Conservation (phyloP, 2,329 filamentous ascomycete genomes). For the Drechslera avenae region DNA sequence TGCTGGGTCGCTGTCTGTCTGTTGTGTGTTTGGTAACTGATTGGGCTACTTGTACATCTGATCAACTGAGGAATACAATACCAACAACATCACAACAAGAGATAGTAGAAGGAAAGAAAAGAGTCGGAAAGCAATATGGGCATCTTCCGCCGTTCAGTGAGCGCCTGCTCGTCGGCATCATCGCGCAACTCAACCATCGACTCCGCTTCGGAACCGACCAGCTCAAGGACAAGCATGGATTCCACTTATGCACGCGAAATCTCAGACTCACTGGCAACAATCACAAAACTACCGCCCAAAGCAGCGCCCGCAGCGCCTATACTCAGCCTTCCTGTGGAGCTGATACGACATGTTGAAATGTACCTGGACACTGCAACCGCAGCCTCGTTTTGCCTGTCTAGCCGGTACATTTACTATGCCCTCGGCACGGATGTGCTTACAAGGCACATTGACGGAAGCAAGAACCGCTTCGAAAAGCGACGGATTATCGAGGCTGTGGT, state of each 20-base stretch:
- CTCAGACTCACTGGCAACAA: constrained; percentile 15
- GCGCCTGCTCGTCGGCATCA: constrained; percentile 16
- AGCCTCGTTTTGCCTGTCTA: constrained; percentile 35
- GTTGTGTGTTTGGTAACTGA: no score
- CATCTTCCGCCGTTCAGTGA: constrained; percentile 22
- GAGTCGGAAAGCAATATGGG: constrained; percentile 9
- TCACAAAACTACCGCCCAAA: constrained; percentile 5
- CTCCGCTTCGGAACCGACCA: constrained; percentile 10
- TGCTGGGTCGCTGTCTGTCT: no score
- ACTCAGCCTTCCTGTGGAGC: constrained; percentile 35
- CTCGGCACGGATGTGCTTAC: constrained; percentile 31
- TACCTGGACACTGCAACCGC: constrained; percentile 31
- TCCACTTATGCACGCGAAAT: constrained; percentile 7
- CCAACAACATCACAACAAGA: background rate
- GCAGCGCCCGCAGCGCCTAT: constrained; percentile 19
- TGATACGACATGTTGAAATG: constrained; percentile 37
- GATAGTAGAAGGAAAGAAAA: background rate
- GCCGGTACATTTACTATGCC: constrained; percentile 36
- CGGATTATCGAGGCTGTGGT: constrained; percentile 32
- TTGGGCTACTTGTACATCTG: no score
- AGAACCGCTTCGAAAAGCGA: constrained; percentile 28
- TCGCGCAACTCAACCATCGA: constrained; percentile 9
- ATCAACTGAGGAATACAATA: background rate
- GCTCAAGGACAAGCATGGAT: constrained; percentile 24
- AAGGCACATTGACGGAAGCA: constrained; percentile 17